Evolutionary conservation across 2,329 filamentous ascomycete genomes (phyloP), one percentile per base, ranked within the genome.

Genomic region (Aspergillus ochraceus): DNA sequence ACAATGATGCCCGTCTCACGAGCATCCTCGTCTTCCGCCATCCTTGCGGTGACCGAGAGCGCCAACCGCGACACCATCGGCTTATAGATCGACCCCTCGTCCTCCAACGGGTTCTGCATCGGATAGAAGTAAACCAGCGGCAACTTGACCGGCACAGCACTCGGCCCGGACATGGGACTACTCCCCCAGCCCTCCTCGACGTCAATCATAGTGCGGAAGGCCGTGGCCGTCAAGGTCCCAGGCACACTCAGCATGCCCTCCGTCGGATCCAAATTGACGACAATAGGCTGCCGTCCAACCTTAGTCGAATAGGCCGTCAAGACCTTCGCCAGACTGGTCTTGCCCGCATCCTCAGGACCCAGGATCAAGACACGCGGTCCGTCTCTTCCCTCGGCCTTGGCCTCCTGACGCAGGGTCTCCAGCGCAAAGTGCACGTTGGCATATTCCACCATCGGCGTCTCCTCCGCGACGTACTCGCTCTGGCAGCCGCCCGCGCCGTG

Each of bases 61-160:
- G 92, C 92, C 72, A 98, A 81, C 63, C 90, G 85, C 50, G 89
- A 90, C 24, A 91, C 80, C 61, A 97, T 79, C 12, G 88, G 84
- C 70, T 87, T 89, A 79, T 90, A 98, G 49, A 94, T 78, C 36
- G 81, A 84, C 0, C 85, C 82, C 61, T 92, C 90, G 53, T 92
- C 90, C 66, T 92, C 88, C 0, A 79, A 64, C 20, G 91, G 85
- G 62, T 83, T 87, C 55, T 86, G 83, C 63, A 90, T 81, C 17
- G 95, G 94, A 74, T 91, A 96, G 76, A 92, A 91, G 73, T 97
- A 96, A 29, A 94, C 92, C 56, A 99, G 79, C 5, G 95, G 95
- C 68, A 97, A 82, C 80, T 97, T 98, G 55, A 97, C 91, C 0
- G 94, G 93, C 19, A 96, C 88, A 0, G 88, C 86, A 67, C 90